A percentile compares a stretch with the other conserved stretches of the same genome.
Conservation (phyloP, 75 land plant genomes). For the Gnetum montanum region DNA sequence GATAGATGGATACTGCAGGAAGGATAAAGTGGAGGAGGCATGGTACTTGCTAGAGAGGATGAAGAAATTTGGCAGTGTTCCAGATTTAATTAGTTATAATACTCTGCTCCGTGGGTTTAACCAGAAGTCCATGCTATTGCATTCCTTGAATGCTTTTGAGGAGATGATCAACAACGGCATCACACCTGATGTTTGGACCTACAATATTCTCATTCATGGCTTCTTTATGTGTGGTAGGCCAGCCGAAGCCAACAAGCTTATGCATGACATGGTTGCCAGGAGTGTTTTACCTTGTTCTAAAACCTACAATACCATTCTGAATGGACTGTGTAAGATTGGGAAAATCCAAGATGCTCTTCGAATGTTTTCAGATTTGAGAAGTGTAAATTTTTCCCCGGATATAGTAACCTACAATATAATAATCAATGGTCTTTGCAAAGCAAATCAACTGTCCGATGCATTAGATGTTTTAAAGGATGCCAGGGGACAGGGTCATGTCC, state of each 20-base stretch:
- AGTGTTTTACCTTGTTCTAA: constrained; percentile 11
- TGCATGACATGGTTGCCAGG: constrained; percentile 21
- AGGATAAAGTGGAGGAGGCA: constrained; percentile 41
- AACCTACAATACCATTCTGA: constrained; percentile 46
- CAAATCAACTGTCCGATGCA: constrained; percentile 16
- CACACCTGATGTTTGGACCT: constrained; percentile 55
- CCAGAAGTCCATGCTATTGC: constrained; percentile 11
- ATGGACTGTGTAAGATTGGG: constrained; percentile 48
- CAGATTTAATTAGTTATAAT: constrained; percentile 72
- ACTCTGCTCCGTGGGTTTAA: constrained; percentile 62
- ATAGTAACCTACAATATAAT: constrained; percentile 49
- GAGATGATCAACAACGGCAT: constrained; percentile 62
- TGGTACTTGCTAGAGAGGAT: constrained; percentile 43
- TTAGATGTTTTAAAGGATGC: constrained; percentile 28
- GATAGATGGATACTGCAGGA: constrained; percentile 37
- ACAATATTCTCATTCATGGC: constrained; percentile 64
- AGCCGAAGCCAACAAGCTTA: constrained; percentile 30
- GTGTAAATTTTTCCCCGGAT: constrained; percentile 27
- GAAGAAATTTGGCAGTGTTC: constrained; percentile 61
- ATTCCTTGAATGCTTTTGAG: constrained; percentile 33
- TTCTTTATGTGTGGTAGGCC: constrained; percentile 34
- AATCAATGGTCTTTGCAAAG: constrained; percentile 54
- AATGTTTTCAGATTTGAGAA: constrained; percentile 31
- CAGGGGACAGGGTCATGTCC: constrained; percentile 22
- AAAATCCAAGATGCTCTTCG: constrained; percentile 30